Evolutionary conservation across 768 basidiomycete species (phyloP).

Genomic region (Naematelia encephala): DNA sequence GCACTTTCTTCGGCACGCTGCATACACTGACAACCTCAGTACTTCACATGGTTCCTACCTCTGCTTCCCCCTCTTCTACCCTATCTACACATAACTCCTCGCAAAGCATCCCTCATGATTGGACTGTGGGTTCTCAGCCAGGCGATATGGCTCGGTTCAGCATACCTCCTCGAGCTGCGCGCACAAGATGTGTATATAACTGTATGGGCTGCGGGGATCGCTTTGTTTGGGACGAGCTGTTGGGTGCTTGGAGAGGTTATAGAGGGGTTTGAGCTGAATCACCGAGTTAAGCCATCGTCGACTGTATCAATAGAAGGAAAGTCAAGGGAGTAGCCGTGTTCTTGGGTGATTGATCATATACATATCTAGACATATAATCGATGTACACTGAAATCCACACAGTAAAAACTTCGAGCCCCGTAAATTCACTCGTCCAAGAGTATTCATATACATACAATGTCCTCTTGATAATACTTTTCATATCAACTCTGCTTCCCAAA

Average conservation of each 20-base stretch:
- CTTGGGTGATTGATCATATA: no score
- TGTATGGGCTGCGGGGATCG: conserved; percentile 74
- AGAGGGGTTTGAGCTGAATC: neutral
- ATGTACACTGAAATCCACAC: no score
- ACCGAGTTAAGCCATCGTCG: neutral
- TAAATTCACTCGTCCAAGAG: neutral
- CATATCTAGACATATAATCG: no score
- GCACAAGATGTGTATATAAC: conserved; percentile 68
- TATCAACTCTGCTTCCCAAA: conserved; percentile 34
- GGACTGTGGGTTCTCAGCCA: conserved; percentile 70
- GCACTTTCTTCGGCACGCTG: neutral
- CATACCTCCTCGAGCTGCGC: conserved; percentile 84
- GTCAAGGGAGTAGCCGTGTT: no score
- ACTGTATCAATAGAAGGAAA: neutral
- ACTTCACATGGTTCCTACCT: conserved; percentile 94
- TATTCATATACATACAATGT: neutral
- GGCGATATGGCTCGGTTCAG: conserved; percentile 79
- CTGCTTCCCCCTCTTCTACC: conserved; percentile 80
- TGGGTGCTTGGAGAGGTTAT: conserved; percentile 74
- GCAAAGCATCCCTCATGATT: conserved; percentile 53
- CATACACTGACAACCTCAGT: conserved; percentile 58
- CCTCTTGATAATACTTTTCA: neutral
- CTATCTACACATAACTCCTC: conserved; percentile 57
- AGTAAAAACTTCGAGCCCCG: no score
- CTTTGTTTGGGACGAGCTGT: conserved; percentile 70